Base-by-base conservation (phyloP, 306 rosid species). In the Citrullus amarus region DNA sequence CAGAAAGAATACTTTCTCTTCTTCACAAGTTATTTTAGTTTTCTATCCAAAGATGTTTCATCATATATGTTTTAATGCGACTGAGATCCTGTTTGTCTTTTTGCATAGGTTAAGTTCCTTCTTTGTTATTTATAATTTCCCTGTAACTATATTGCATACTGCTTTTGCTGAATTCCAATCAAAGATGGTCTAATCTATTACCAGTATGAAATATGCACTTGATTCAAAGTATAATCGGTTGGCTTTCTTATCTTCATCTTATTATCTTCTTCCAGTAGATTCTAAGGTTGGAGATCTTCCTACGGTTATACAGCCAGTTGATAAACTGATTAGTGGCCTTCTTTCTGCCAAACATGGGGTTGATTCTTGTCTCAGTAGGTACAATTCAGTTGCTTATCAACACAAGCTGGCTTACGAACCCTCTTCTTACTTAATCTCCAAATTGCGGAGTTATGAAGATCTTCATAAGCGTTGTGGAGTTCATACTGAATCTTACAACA, bases 401-500 rank as follows among this genome's bases (percentile, higher is more conserved):
- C 87, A 83, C 78, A 77, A 79, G 61, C 79, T 82, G 65, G 66
- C 86, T 32, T 82, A 56, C 17, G 85, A 78, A 59, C 92, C 94
- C 75, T 89, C 94, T 79, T 75, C 90, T 82, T 81, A 88, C 77
- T 90, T 91, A 44, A 72, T 88, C 76, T 87, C 92, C 38, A 84
- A 83, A 70, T 81, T 91, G 58, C 81, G 88, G 77, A 81, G 73
- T 50, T 91, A 91, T 65, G 97, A 89, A 83, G 80, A 83, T 79
- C 88, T 82, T 18, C 97, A 88, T 75, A 88, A 76, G 84, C 80
- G 79, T 53, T 91, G 97, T 25, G 97, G 97, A 57, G 92, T 90
- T 22, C 61, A 85, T 48, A 88, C 94, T 4, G 76, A 84, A 75
- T 74, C 88, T 55, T 91, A 87, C 80, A 84, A 83, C 80, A 82